These are phyloP conservation scores for Trichophyton benhamiae DNA, from an alignment of 2,329 filamentous ascomycete species.

Conservation along the genomic window DNA sequence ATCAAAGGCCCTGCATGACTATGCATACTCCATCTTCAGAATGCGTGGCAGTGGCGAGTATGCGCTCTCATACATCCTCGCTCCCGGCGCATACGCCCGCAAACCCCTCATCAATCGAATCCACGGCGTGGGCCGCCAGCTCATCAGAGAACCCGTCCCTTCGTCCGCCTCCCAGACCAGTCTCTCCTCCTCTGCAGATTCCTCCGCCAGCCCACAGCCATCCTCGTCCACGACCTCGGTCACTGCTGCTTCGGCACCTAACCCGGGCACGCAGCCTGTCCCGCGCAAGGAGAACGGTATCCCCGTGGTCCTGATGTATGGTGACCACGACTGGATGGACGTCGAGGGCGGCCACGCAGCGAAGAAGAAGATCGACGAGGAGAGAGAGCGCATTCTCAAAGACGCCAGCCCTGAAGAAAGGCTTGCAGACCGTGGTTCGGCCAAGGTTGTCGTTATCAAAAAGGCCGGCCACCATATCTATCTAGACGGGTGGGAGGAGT, in stretches of 20 bases:
- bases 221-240: background rate
- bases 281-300: conserved; percentile 50
- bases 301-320: conserved; percentile 88
- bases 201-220: conserved; percentile 11
- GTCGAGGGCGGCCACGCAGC: conserved; percentile 71
- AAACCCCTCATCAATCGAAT: conserved; percentile 79
- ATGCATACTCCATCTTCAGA: conserved; percentile 87
- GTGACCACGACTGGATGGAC: conserved; percentile 99
- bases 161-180: conserved; percentile 7
- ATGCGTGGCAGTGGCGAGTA: conserved; percentile 90
- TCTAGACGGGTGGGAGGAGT: conserved; percentile 57
- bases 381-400: conserved; percentile 48
- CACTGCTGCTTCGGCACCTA: conserved; percentile 4
- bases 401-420: conserved; percentile 45
- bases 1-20: conserved; percentile 75
- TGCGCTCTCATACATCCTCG: conserved; percentile 79
- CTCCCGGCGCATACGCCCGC: conserved; percentile 83
- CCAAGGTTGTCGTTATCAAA: conserved; percentile 67
- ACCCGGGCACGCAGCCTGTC: conserved; percentile 11
- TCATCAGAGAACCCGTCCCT: conserved; percentile 21
- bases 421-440: conserved; percentile 60
- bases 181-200: conserved; percentile 13
- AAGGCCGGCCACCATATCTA: conserved; percentile 62
- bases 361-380: conserved; percentile 62
- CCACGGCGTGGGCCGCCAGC: conserved; percentile 70